Percentiles rank a stretch among this genome's conserved stretches.
These are phyloP conservation scores for Ceratocystis huliohia DNA, from an alignment of 2,329 filamentous ascomycete species.

Conservation along the genomic window DNA sequence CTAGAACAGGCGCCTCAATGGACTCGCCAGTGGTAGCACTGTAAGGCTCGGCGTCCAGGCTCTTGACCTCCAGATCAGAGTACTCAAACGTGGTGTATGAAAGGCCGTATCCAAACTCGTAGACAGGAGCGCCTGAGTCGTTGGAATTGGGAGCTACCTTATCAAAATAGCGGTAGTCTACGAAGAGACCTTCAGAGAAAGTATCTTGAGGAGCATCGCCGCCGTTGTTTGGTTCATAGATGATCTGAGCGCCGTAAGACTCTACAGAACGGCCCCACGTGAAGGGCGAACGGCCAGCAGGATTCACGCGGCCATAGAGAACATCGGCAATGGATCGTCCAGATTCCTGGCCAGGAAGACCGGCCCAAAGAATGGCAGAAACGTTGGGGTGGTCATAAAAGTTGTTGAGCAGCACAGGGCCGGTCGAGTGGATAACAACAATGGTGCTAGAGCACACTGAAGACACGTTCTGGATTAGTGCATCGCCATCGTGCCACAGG, in stretches of 20 bases:
- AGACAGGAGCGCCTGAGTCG: slow-evolving; percentile 50
- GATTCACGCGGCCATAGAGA: slow-evolving; percentile 71
- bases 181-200: slow-evolving; percentile 66
- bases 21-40: slow-evolving; percentile 49
- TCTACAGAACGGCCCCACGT: slow-evolving; percentile 58
- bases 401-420: slow-evolving; percentile 62
- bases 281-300: slow-evolving; percentile 64
- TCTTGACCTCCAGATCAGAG: slow-evolving; percentile 49
- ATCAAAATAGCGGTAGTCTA: slow-evolving; percentile 75
- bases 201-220: slow-evolving; percentile 53
- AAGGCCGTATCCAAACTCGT: slow-evolving; percentile 70
- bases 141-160: slow-evolving; percentile 32
- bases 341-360: slow-evolving; percentile 70
- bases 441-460: slow-evolving; percentile 75
- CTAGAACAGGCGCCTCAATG: slow-evolving; percentile 49
- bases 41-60: slow-evolving; percentile 39
- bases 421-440: slow-evolving; percentile 77
- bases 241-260: slow-evolving; percentile 57
- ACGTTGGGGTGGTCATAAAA: slow-evolving; percentile 67
- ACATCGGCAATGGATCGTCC: slow-evolving; percentile 69
- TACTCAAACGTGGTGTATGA: slow-evolving; percentile 71
- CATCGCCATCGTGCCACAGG: slow-evolving; percentile 71
- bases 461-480: slow-evolving; percentile 68
- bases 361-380: slow-evolving; percentile 72
- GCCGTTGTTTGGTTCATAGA: slow-evolving; percentile 58